Percentiles rank a stretch among this genome's conserved stretches.
phyloP scores from a whole-genome alignment of 2,329 filamentous ascomycete genomes.

The Ustilaginoidea virens region DNA sequence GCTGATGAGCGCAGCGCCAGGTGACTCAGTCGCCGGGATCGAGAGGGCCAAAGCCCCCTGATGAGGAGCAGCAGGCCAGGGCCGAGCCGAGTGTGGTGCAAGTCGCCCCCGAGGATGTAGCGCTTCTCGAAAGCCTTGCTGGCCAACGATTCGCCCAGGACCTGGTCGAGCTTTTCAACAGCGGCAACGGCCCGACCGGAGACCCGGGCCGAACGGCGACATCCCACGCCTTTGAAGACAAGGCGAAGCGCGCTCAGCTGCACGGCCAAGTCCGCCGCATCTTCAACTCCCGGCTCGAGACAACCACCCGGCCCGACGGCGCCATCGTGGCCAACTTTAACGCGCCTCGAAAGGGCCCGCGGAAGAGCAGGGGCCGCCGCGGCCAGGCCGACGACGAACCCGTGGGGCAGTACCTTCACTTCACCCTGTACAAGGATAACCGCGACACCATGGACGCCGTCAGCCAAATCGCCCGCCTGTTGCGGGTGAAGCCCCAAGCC shows the following conservation, averaged over 20 bases:
- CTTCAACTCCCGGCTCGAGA: conserved; percentile 66
- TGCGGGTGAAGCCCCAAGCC: conserved; percentile 59
- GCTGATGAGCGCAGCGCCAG: too few species aligned
- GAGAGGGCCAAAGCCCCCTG: too few species aligned
- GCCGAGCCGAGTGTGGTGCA: conserved; percentile 8
- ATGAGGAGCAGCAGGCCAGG: conserved; percentile 9
- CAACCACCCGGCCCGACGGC: conserved; percentile 41
- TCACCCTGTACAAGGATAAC: conserved; percentile 91
- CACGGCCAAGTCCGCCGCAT: conserved; percentile 59
- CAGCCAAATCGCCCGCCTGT: conserved; percentile 55
- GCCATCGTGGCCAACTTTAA: conserved; percentile 54
- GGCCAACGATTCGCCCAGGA: conserved; percentile 23
- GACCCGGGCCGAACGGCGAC: conserved; percentile 18
- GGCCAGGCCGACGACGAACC: conserved; percentile 16
- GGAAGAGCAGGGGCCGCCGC: conserved; percentile 12
- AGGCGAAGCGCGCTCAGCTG: conserved; percentile 27
- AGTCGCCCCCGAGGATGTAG: conserved; percentile 17
- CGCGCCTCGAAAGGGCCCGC: conserved; percentile 25
- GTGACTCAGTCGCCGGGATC: too few species aligned
- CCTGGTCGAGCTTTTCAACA: conserved; percentile 25
- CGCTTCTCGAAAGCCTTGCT: conserved; percentile 22
- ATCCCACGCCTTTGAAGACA: conserved; percentile 28
- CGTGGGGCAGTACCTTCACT: conserved; percentile 67
- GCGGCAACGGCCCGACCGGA: conserved; percentile 14
- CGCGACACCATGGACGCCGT: conserved; percentile 91